Base-by-base conservation (phyloP, 2,329 filamentous ascomycete genomes). In the Arthroderma sp. region DNA sequence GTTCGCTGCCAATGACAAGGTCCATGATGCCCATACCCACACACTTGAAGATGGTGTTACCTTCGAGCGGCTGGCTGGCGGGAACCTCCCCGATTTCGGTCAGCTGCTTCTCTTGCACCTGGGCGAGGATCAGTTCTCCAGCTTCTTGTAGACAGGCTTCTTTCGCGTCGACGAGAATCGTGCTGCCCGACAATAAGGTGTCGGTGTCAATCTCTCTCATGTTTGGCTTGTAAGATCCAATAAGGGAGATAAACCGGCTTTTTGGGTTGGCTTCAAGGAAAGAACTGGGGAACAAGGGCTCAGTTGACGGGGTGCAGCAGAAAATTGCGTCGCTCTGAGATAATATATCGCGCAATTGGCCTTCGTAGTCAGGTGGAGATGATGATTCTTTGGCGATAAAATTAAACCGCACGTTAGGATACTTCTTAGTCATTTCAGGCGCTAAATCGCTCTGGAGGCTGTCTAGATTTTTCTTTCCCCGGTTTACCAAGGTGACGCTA, bases 401-500 rank as follows among this genome's bases (percentile, higher is more conserved):
- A 22, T 11, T 33, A 27, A 51, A 46, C 15, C 39, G 22, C 10
- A 65, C 54, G 31, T 52, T 50, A 15, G 68, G 62, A 56, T 68
- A 64, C 5, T 56, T 55, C 1, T 48, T 39, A 7, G 59, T 59
- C 22, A 72, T 43, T 7, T 64, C 57, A 1, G 43, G 43, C 5
- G 65, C 47, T 0, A 64, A 51, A 3, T 52, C 52, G 1, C 44
- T 47, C 42, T 58, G 52, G 69, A 82, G 78, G 22, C 80, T 75
- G 56, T 80, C 75, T 69, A 82, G 79, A 27, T 80, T 76, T 57
- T 80, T 75, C 9, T 69, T 68, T 3, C 61, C 56, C 8, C 83
- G 79, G 55, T 87, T 91, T 54, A 94, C 78, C 52, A 94, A 78
- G 56, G 86, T 81, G 42, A 95, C 72, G 38, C 78, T 74, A 50